Evolutionary conservation across 805 yeast species (phyloP).

Genomic region (Candida bentonensis): DNA sequence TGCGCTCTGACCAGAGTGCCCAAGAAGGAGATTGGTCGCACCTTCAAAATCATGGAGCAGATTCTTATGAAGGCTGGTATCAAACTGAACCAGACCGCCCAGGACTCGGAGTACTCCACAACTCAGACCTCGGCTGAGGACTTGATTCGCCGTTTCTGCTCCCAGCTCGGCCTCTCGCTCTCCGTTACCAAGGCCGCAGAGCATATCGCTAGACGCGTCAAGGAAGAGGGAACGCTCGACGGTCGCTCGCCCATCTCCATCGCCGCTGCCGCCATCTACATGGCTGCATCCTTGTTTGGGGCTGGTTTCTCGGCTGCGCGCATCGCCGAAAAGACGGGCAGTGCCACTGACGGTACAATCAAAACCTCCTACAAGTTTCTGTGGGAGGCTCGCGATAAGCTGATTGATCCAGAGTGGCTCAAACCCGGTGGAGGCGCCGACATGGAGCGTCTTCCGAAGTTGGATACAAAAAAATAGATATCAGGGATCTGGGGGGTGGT

Average conservation of each 20-base stretch:
- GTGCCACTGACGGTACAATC: conserved; percentile 95
- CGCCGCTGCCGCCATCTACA: conserved; percentile 93
- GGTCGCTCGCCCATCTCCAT: conserved; percentile 96
- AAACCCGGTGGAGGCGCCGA: conserved; percentile 47
- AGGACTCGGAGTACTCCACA: conserved; percentile 37
- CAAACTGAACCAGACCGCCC: conserved; percentile 23
- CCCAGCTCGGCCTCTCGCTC: conserved; percentile 76
- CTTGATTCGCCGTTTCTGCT: conserved; percentile 88
- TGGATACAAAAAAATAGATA: conserved; percentile 5
- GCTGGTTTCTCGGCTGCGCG: conserved; percentile 60
- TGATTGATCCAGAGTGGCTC: conserved; percentile 69
- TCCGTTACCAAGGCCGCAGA: conserved; percentile 88
- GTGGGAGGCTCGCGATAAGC: conserved; percentile 54
- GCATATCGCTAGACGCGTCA: conserved; percentile 76
- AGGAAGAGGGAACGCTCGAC: conserved; percentile 84
- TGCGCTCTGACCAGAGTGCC: conserved; percentile 92
- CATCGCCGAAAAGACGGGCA: conserved; percentile 87
- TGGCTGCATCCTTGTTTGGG: conserved; percentile 82
- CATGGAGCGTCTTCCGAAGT: conserved; percentile 30
- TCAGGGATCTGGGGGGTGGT: neutral
- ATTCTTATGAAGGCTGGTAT: conserved; percentile 27
- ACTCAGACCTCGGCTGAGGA: conserved; percentile 90
- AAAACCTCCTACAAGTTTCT: conserved; percentile 79
- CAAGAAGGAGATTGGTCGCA: conserved; percentile 85
- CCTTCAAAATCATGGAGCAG: conserved; percentile 73